phyloP scores from a whole-genome alignment of 1,284 basidiomycete species.

The Ceratobasidium sp. region DNA sequence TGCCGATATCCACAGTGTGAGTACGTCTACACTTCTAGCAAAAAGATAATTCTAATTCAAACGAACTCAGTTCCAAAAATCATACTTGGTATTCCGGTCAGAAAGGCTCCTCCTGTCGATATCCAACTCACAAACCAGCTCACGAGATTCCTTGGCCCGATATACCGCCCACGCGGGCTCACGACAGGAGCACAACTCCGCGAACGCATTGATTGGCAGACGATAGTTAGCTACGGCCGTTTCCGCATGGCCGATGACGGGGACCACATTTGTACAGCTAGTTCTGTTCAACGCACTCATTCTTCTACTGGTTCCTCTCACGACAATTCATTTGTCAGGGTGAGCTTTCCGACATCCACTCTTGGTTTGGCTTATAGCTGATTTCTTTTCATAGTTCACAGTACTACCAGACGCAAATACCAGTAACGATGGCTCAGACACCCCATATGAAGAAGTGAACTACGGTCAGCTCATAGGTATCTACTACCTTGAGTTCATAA shows the following conservation, averaged over 20 bases:
- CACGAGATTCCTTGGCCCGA: background rate
- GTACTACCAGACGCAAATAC: too few species aligned
- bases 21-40: background rate
- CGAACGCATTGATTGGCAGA: background rate
- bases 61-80: background rate
- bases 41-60: background rate
- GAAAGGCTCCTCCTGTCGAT: background rate
- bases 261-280: too few species aligned
- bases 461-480: background rate
- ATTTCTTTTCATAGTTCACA: too few species aligned
- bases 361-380: too few species aligned
- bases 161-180: background rate
- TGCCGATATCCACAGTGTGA: conserved; percentile 2
- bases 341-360: too few species aligned
- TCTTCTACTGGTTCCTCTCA: background rate
- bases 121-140: too few species aligned
- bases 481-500: background rate
- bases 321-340: conserved; percentile 28
- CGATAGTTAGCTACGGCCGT: conserved; percentile 19
- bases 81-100: conserved; percentile 12
- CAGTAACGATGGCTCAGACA: too few species aligned
- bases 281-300: too few species aligned
- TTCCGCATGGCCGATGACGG: conserved; percentile 1
- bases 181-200: too few species aligned
- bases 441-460: too few species aligned